Evolutionary conservation across 257 asterid species (phyloP).

Genomic region (Ilex asprella): DNA sequence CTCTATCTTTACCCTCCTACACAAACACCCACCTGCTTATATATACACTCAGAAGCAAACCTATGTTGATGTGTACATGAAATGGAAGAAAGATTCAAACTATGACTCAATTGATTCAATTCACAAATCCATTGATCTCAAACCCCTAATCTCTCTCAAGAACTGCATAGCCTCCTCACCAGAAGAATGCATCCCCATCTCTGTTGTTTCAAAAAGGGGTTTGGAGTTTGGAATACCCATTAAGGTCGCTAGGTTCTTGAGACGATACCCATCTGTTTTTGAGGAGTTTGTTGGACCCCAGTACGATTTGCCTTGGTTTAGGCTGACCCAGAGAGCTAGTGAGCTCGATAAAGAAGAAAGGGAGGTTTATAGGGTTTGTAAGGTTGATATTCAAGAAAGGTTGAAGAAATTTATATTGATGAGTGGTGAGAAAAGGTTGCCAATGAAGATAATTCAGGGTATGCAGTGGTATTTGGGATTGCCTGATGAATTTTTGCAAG

Average conservation of each 20-base stretch:
- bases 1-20: conserved; percentile 4
- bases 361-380: conserved; percentile 36
- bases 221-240: conserved; percentile 40
- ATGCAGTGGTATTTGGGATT: conserved; percentile 74
- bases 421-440: conserved; percentile 62
- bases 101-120: conserved; percentile 67
- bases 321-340: conserved; percentile 54
- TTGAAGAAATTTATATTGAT: conserved; percentile 62
- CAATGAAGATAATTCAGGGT: conserved; percentile 61
- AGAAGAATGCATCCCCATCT: conserved; percentile 60
- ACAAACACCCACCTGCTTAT: conserved; percentile 10
- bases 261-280: conserved; percentile 72
- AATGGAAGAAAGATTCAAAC: conserved; percentile 71
- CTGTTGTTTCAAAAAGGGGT: conserved; percentile 62
- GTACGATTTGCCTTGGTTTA: conserved; percentile 76
- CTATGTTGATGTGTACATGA: conserved; percentile 80
- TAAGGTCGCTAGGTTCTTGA: conserved; percentile 67
- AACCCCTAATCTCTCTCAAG: conserved; percentile 57
- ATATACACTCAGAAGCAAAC: conserved; percentile 32
- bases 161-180: conserved; percentile 65
- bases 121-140: conserved; percentile 70
- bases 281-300: conserved; percentile 80
- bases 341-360: conserved; percentile 69
- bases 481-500: conserved; percentile 52
- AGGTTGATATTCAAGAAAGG: conserved; percentile 52